These are phyloP conservation scores for Neofusicoccum laricinum DNA, from an alignment of 2,329 filamentous ascomycete species.

Conservation along the genomic window DNA sequence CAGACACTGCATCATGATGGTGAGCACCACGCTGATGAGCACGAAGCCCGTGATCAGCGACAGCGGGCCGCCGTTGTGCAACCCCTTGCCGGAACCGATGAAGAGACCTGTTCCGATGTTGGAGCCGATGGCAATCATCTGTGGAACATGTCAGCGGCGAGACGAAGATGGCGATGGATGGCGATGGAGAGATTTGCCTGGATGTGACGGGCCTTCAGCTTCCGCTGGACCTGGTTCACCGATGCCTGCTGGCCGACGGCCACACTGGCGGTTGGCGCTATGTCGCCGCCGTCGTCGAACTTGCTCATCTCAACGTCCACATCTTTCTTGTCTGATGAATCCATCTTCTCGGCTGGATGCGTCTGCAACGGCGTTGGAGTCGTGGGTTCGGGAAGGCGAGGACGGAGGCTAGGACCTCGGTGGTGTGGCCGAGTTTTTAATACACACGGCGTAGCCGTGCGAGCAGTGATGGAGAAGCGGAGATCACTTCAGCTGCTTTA, in stretches of 20 bases:
- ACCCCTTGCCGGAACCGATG: slow-evolving; percentile 63
- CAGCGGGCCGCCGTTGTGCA: slow-evolving; percentile 37
- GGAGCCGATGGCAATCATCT: slow-evolving; percentile 91
- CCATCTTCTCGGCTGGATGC: background rate
- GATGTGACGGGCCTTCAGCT: slow-evolving; percentile 35
- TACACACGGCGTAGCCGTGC: no score
- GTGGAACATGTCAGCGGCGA: background rate
- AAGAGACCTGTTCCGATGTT: slow-evolving; percentile 63
- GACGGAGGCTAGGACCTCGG: no score
- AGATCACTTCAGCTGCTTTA: no score
- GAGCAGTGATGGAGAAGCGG: no score
- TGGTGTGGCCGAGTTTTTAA: no score
- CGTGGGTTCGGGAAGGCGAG: no score
- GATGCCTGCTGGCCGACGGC: background rate
- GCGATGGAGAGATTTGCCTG: slow-evolving; percentile 27
- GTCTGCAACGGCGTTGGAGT: no score
- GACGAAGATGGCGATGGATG: slow-evolving; percentile 28
- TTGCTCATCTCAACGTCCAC: background rate
- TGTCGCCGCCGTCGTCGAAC: background rate
- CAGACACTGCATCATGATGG: slow-evolving; percentile 85
- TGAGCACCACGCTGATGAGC: slow-evolving; percentile 82
- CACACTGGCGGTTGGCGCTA: background rate
- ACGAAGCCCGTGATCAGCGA: slow-evolving; percentile 35
- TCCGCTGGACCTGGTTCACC: slow-evolving; percentile 29
- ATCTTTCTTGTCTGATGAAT: background rate